These are phyloP conservation scores for Botrytis paeoniae DNA, from an alignment of 2,329 filamentous ascomycete genomes.

Conservation along the genomic window DNA sequence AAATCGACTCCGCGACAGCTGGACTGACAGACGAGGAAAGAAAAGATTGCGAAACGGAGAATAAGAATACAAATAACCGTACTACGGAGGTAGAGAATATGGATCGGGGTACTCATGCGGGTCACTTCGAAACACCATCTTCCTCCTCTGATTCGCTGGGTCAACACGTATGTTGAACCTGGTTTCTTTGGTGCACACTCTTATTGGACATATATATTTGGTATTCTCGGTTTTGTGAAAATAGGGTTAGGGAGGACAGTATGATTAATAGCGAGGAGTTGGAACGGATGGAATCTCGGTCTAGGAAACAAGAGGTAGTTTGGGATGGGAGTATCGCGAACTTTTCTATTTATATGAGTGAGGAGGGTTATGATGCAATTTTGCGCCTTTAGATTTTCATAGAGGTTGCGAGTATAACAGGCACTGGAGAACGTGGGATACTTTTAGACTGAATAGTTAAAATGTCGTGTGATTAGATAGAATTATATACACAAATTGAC, in stretches of 20 bases:
- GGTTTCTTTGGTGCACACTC: not conserved
- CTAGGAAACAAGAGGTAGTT: not conserved
- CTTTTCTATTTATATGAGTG: no score
- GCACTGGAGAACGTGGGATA: not conserved
- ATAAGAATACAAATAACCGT: not conserved
- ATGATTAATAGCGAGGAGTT: not conserved
- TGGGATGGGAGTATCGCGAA: not conserved
- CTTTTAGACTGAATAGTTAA: not conserved
- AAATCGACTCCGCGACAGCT: constrained; percentile 16
- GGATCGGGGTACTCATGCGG: not conserved
- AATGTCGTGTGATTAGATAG: not conserved
- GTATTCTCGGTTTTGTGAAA: not conserved
- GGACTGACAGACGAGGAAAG: not conserved
- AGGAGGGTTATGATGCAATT: not conserved
- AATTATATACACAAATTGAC: not conserved
- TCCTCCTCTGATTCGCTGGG: not conserved
- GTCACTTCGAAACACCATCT: not conserved
- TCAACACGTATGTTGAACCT: not conserved
- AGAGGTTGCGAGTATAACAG: not conserved
- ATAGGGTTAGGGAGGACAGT: not conserved
- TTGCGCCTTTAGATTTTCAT: not conserved
- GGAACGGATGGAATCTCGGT: not conserved
- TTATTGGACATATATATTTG: not conserved
- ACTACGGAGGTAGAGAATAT: not conserved
- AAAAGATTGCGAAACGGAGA: not conserved